Conservation (phyloP, 768 basidiomycete genomes). For the Sarcomyxa edulis region DNA sequence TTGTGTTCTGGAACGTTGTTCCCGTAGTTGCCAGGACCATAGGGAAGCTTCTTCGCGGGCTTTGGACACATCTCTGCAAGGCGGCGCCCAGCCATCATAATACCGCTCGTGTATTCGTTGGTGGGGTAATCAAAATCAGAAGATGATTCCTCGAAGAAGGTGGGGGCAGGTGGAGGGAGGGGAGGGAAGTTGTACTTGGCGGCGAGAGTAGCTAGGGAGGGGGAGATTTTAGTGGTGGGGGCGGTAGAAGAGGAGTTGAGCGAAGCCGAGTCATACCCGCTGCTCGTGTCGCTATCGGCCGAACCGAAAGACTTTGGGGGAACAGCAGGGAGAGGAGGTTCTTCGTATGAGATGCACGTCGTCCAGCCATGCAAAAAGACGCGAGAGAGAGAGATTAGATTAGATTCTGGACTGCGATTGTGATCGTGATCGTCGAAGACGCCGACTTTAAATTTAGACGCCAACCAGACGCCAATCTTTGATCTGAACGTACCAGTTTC, state of each 20-base stretch:
- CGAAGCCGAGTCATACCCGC: slow-evolving; percentile 18
- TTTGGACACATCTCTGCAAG: slow-evolving; percentile 40
- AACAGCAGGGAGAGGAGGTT: no score
- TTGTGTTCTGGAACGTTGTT: slow-evolving; percentile 32
- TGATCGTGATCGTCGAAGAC: no score
- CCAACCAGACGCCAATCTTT: no score
- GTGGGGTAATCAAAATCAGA: slow-evolving; percentile 21
- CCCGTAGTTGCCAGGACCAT: slow-evolving; percentile 22
- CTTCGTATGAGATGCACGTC: no score
- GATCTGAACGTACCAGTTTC: no score
- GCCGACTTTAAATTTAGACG: no score
- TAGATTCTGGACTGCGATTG: no score
- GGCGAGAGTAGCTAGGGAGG: slow-evolving; percentile 26
- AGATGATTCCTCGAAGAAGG: slow-evolving; percentile 24
- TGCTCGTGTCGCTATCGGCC: no score
- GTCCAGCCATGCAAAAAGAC: no score
- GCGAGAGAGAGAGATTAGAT: no score
- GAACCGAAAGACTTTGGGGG: no score
- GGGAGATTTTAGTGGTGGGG: slow-evolving; percentile 22
- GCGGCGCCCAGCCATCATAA: slow-evolving; percentile 66
- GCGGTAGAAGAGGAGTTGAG: slow-evolving; percentile 31
- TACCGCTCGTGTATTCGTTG: slow-evolving; percentile 48
- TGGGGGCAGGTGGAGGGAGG: slow-evolving; percentile 47
- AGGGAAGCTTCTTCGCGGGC: slow-evolving; percentile 31
- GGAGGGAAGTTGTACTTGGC: slow-evolving; percentile 42